Conservation (phyloP, 2,329 filamentous ascomycete genomes). For the Fusarium beomiforme region DNA sequence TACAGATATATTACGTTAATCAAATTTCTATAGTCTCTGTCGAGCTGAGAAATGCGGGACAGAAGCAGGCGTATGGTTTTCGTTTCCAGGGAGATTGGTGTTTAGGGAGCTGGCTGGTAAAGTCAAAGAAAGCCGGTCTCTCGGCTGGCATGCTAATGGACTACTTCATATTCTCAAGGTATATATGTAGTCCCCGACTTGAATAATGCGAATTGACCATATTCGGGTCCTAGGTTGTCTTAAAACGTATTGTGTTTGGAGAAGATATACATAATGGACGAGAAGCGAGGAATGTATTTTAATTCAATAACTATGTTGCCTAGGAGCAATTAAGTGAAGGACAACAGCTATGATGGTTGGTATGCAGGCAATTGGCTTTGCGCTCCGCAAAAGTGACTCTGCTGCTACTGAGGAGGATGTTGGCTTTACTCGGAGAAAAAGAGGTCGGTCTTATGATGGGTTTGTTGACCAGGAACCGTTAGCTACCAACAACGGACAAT, state of each 20-base stretch:
- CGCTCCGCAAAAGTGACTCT: neutral
- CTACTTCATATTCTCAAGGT: slow-evolving; percentile 23
- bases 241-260: neutral
- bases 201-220: slow-evolving; percentile 34
- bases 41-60: slow-evolving; percentile 14
- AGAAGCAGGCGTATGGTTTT: slow-evolving; percentile 36
- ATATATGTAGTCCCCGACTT: slow-evolving; percentile 30
- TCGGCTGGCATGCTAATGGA: slow-evolving; percentile 29
- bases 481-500: neutral
- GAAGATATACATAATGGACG: neutral
- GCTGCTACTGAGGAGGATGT: neutral
- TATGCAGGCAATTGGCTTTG: neutral
- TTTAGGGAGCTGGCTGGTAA: slow-evolving; percentile 33
- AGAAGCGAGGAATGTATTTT: neutral
- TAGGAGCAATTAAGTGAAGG: neutral
- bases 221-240: slow-evolving; percentile 1
- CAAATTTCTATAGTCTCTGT: slow-evolving; percentile 27
- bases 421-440: neutral
- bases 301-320: neutral
- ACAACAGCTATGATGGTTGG: neutral
- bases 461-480: slow-evolving; percentile 8
- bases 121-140: slow-evolving; percentile 14
- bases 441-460: neutral
- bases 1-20: slow-evolving; percentile 14
- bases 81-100: slow-evolving; percentile 34